These are phyloP conservation scores for Nicotiana knightiana DNA, from an alignment of 257 asterid genomes.

Conservation along the genomic window DNA sequence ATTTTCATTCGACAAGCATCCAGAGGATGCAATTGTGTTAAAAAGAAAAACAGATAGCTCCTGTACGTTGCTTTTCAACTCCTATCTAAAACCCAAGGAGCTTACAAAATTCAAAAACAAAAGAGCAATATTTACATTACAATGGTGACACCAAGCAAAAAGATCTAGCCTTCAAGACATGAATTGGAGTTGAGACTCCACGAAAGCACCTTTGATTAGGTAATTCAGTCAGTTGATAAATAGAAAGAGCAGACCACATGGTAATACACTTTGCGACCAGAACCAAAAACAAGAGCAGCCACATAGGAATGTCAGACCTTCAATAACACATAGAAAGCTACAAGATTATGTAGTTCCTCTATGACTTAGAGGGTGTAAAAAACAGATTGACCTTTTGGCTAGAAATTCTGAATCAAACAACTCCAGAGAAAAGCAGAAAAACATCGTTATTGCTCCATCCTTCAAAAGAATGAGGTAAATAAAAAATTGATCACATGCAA, in stretches of 20 bases:
- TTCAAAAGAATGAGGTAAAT: conserved; percentile 7
- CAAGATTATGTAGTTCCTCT: not conserved
- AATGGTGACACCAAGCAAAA: too few species aligned
- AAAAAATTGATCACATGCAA: not conserved
- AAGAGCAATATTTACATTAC: too few species aligned
- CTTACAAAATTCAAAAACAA: too few species aligned
- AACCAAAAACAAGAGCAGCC: not conserved
- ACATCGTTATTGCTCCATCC: not conserved
- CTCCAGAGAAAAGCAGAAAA: not conserved
- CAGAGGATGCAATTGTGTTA: too few species aligned
- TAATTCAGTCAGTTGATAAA: conserved; percentile 7
- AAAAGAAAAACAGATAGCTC: too few species aligned
- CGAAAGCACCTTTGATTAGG: not conserved
- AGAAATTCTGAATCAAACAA: not conserved
- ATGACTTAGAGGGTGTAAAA: not conserved
- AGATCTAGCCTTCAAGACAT: too few species aligned
- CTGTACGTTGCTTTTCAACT: too few species aligned
- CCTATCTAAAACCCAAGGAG: too few species aligned
- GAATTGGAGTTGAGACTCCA: too few species aligned
- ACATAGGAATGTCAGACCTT: not conserved
- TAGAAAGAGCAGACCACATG: conserved; percentile 14
- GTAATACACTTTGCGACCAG: not conserved
- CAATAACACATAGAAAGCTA: not conserved
- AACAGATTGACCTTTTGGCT: not conserved
- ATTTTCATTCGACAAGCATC: too few species aligned